Percentiles rank a stretch among this genome's conserved stretches.
Evolutionary conservation across 495 filamentous ascomycete genomes (phyloP).

Genomic region (Xylaria scruposa): DNA sequence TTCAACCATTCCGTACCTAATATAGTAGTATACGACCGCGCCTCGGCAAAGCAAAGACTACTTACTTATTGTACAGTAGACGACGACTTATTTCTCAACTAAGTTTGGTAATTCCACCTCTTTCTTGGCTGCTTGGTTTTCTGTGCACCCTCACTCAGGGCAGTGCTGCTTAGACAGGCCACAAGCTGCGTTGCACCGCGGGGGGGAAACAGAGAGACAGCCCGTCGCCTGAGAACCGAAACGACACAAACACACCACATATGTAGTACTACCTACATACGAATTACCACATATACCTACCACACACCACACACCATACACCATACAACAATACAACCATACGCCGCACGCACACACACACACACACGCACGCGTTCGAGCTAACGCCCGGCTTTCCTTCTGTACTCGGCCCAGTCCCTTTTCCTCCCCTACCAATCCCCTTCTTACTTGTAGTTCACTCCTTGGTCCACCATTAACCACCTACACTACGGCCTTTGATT

Average conservation of each 20-base stretch:
- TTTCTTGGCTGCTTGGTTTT: background rate
- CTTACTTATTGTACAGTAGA: background rate
- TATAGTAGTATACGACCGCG: background rate
- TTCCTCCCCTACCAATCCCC: constrained; percentile 25
- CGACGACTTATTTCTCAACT: constrained; percentile 6
- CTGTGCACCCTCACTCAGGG: background rate
- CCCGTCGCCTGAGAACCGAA: background rate
- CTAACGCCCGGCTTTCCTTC: background rate
- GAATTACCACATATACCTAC: background rate
- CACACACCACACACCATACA: background rate
- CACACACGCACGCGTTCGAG: background rate
- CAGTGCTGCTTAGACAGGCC: background rate
- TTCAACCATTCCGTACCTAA: background rate
- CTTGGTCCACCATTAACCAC: background rate
- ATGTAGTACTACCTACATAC: background rate
- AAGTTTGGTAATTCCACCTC: background rate
- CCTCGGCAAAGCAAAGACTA: constrained; percentile 2
- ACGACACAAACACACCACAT: background rate
- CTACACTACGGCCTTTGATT: background rate
- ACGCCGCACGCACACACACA: background rate
- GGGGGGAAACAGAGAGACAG: background rate
- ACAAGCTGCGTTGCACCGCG: background rate
- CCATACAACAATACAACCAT: background rate
- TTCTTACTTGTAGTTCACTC: constrained; percentile 19
- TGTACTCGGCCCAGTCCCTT: constrained; percentile 23